phyloP scores from a whole-genome alignment of 2,329 filamentous ascomycete genomes.

The Venturia oleaginea region DNA sequence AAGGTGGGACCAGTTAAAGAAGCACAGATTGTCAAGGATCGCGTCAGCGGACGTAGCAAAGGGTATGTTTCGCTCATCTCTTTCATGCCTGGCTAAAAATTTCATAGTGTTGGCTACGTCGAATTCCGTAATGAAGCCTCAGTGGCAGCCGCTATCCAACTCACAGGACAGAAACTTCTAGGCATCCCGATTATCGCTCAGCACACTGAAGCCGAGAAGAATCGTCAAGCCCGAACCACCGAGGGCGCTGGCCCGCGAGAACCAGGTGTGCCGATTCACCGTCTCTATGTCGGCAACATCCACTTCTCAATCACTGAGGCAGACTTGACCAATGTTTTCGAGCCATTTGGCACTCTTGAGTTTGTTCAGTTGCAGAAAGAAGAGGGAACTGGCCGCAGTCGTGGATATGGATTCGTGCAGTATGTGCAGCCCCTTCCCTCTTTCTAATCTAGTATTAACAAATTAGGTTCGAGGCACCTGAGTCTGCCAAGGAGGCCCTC shows the following conservation, averaged over 20 bases:
- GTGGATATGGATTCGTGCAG: conserved; percentile 98
- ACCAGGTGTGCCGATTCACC: conserved; percentile 89
- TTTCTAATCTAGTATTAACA: conserved; percentile 11
- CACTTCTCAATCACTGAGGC: conserved; percentile 98
- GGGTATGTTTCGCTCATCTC: conserved; percentile 54
- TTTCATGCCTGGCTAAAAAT: conserved; percentile 27
- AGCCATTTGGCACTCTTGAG: conserved; percentile 94
- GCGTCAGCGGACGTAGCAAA: conserved; percentile 93
- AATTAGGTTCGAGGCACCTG: conserved; percentile 74
- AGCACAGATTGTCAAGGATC: conserved; percentile 96
- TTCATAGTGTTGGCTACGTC: conserved; percentile 85
- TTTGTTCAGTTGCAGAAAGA: conserved; percentile 98
- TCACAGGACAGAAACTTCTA: conserved; percentile 97
- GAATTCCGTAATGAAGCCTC: conserved; percentile 97
- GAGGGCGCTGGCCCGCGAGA: conserved; percentile 58
- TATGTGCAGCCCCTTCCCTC: conserved; percentile 43
- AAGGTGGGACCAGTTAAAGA: conserved; percentile 91
- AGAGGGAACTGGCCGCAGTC: conserved; percentile 68
- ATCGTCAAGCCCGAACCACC: conserved; percentile 82
- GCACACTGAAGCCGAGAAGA: conserved; percentile 98
- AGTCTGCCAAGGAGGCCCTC: conserved; percentile 84
- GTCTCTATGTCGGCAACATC: conserved; percentile 97
- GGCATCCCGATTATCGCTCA: conserved; percentile 98
- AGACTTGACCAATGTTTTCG: conserved; percentile 92
- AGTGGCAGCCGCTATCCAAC: conserved; percentile 84